These are phyloP conservation scores for Taphrina pruni DNA, from an alignment of 1,139 yeast genomes.

Conservation along the genomic window DNA sequence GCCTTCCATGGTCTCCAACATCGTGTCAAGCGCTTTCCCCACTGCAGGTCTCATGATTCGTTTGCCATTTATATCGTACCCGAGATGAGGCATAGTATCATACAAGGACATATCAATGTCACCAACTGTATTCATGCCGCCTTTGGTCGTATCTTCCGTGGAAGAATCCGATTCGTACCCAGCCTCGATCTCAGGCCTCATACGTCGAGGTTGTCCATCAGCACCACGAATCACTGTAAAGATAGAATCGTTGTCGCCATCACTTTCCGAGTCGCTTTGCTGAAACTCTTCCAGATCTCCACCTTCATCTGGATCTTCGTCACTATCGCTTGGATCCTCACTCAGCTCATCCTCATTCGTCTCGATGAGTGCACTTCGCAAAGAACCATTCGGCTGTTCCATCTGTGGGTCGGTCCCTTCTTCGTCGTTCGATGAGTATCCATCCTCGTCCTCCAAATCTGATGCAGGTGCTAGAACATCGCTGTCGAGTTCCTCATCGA, in stretches of 20 bases:
- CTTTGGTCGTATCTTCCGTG: slow-evolving; percentile 69
- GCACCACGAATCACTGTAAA: slow-evolving; percentile 56
- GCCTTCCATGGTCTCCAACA: slow-evolving; percentile 85
- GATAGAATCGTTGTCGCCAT: slow-evolving; percentile 39
- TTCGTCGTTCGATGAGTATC: neutral
- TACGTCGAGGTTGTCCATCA: slow-evolving; percentile 76
- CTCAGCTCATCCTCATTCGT: slow-evolving; percentile 46
- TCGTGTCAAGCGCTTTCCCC: slow-evolving; percentile 89
- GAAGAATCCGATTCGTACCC: slow-evolving; percentile 92
- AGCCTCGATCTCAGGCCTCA: slow-evolving; percentile 90
- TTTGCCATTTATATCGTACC: slow-evolving; percentile 95
- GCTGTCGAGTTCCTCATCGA: slow-evolving; percentile 37
- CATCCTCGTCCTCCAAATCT: slow-evolving; percentile 33
- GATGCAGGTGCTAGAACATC: slow-evolving; percentile 26
- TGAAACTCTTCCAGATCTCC: slow-evolving; percentile 46
- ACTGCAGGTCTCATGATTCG: slow-evolving; percentile 98
- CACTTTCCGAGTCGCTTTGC: slow-evolving; percentile 46
- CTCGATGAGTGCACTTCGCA: neutral
- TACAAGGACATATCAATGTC: slow-evolving; percentile 90
- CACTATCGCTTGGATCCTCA: slow-evolving; percentile 44
- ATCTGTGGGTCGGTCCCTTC: slow-evolving; percentile 28
- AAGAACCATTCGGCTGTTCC: neutral
- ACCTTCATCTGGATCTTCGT: slow-evolving; percentile 46
- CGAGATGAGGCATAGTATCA: slow-evolving; percentile 96
- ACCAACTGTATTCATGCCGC: slow-evolving; percentile 74